phyloP scores from a whole-genome alignment of 805 yeast species.

The Metschnikowia colocasiae region DNA sequence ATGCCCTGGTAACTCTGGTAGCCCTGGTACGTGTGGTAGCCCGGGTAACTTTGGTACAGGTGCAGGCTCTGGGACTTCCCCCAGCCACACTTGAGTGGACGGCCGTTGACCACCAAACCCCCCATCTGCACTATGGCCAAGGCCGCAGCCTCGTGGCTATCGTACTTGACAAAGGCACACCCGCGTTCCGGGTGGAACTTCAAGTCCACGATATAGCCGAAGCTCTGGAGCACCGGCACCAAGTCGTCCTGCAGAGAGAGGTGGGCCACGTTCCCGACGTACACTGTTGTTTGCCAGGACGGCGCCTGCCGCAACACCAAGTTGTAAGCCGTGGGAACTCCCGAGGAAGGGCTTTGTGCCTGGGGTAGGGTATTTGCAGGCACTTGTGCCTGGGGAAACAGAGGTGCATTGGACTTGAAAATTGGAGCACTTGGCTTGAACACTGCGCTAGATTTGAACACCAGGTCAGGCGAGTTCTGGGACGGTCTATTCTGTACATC shows the following conservation, averaged over 20 bases:
- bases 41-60: conserved; percentile 6
- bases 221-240: conserved; percentile 68
- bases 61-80: conserved; percentile 49
- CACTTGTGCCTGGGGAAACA: too few species aligned
- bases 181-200: conserved; percentile 78
- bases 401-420: too few species aligned
- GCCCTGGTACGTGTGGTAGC: too few species aligned
- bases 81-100: conserved; percentile 84
- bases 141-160: conserved; percentile 85
- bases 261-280: conserved; percentile 81
- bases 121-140: conserved; percentile 76
- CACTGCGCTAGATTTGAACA: too few species aligned
- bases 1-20: too few species aligned
- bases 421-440: too few species aligned
- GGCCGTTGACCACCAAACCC: conserved; percentile 69
- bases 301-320: conserved; percentile 75
- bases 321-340: conserved; percentile 45
- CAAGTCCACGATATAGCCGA: conserved; percentile 80
- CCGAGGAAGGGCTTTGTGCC: too few species aligned
- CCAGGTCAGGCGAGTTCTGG: too few species aligned
- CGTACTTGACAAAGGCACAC: conserved; percentile 86
- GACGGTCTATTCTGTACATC: too few species aligned
- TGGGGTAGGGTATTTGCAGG: too few species aligned
- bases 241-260: conserved; percentile 69
- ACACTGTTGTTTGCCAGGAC: conserved; percentile 79